Evolutionary conservation across 768 basidiomycete species (phyloP).

Genomic region (Leccinum imitatum): DNA sequence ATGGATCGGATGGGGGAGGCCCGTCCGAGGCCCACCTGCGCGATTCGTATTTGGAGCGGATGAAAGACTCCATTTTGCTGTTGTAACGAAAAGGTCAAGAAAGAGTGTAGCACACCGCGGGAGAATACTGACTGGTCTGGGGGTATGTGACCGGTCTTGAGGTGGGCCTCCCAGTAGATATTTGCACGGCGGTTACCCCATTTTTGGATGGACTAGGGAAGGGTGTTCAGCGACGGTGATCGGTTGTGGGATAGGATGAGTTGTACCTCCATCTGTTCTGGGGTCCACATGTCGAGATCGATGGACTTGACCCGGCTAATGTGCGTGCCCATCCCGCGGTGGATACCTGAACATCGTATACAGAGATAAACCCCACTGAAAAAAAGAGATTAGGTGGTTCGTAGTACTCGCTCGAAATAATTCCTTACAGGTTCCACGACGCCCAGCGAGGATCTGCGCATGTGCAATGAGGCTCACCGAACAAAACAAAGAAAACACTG

Average conservation of each 20-base stretch:
- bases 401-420: not conserved
- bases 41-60: slow-evolving; percentile 95
- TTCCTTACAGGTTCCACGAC: slow-evolving; percentile 86
- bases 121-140: slow-evolving; percentile 81
- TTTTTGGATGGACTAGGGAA: slow-evolving; percentile 69
- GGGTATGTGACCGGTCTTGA: slow-evolving; percentile 87
- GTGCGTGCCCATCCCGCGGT: slow-evolving; percentile 97
- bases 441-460: slow-evolving; percentile 92
- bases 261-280: slow-evolving; percentile 90
- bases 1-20: slow-evolving; percentile 78
- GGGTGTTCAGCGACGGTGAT: not conserved
- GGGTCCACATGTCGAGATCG: slow-evolving; percentile 96
- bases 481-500: not conserved
- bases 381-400: slow-evolving; percentile 2
- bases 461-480: not conserved
- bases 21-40: slow-evolving; percentile 93
- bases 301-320: slow-evolving; percentile 97
- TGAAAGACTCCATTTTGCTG: slow-evolving; percentile 98
- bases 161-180: slow-evolving; percentile 95
- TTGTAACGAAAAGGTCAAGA: not conserved
- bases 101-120: not conserved
- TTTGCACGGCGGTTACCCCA: slow-evolving; percentile 97
- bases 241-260: not conserved
- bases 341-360: slow-evolving; percentile 96
- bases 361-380: slow-evolving; percentile 88